These are phyloP conservation scores for Diaporthe amygdali DNA, from an alignment of 2,329 filamentous ascomycete species.

Conservation along the genomic window DNA sequence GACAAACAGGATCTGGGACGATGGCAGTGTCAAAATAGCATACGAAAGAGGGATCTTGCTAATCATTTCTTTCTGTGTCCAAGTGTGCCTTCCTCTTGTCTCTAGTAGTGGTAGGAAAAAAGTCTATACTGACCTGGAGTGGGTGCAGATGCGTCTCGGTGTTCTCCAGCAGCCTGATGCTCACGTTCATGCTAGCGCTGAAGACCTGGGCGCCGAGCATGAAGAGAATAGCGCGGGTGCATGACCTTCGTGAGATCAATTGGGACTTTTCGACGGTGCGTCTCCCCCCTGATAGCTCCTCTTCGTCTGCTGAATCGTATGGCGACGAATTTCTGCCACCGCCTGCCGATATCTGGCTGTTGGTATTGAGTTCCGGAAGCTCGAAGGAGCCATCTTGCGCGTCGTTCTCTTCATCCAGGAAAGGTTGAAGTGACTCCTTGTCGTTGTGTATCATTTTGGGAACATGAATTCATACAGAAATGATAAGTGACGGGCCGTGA, in stretches of 20 bases:
- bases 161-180: conserved; percentile 3
- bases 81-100: too few relatives aligned
- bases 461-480: too few relatives aligned
- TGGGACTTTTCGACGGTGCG: neutral
- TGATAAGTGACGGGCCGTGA: too few relatives aligned
- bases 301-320: neutral
- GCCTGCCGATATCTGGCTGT: neutral
- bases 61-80: too few relatives aligned
- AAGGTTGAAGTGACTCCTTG: neutral
- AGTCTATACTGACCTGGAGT: neutral
- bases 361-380: neutral
- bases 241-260: neutral
- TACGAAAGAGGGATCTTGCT: neutral
- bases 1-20: neutral
- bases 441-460: neutral
- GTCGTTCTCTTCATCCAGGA: neutral
- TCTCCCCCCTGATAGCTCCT: neutral
- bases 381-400: neutral
- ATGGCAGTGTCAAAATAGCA: neutral
- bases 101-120: neutral
- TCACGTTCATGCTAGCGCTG: conserved; percentile 15
- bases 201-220: conserved; percentile 16
- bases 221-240: conserved; percentile 1
- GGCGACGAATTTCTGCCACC: neutral
- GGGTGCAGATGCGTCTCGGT: neutral